Evolutionary conservation across 1,139 yeast genomes (phyloP).

Genomic region (Hemisphaericaspora xylanilytica): DNA sequence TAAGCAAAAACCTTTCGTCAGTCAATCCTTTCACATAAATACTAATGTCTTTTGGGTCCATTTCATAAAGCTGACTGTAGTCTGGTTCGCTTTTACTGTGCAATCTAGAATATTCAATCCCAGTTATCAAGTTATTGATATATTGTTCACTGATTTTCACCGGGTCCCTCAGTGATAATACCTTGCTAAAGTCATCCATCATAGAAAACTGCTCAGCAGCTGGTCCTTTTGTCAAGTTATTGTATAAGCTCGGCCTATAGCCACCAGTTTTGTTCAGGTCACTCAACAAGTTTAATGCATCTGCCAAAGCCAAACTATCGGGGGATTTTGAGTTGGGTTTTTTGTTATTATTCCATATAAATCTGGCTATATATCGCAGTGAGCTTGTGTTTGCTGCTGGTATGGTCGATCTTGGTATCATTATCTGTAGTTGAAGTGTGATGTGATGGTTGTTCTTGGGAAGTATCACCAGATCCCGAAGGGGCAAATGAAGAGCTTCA

Average conservation of each 20-base stretch:
- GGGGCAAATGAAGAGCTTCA: not conserved
- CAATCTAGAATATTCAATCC: constrained; percentile 19
- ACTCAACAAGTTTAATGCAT: constrained; percentile 37
- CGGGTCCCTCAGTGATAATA: constrained; percentile 1
- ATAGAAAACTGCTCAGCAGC: constrained; percentile 26
- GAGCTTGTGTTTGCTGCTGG: constrained; percentile 2
- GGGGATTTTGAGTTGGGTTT: not conserved
- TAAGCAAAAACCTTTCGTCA: constrained; percentile 27
- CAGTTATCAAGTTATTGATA: constrained; percentile 21
- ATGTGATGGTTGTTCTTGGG: not conserved
- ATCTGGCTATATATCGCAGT: constrained; percentile 8
- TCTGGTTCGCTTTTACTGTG: constrained; percentile 11
- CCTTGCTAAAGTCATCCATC: constrained; percentile 5
- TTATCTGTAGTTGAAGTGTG: not conserved
- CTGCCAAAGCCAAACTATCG: constrained; percentile 32
- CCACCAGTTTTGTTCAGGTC: constrained; percentile 4
- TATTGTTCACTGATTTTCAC: constrained; percentile 14
- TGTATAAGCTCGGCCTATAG: constrained; percentile 38
- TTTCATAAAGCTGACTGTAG: constrained; percentile 14
- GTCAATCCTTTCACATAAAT: constrained; percentile 22
- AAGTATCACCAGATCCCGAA: not conserved
- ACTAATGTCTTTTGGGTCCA: constrained; percentile 20
- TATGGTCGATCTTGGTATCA: constrained; percentile 2
- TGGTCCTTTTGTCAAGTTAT: constrained; percentile 33
- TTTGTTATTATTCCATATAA: constrained; percentile 8